Evolutionary conservation across 192 early-diverging fungal genomes (phyloP), one percentile per base, ranked within the genome.

Genomic region (Dimargaris verticillata): DNA sequence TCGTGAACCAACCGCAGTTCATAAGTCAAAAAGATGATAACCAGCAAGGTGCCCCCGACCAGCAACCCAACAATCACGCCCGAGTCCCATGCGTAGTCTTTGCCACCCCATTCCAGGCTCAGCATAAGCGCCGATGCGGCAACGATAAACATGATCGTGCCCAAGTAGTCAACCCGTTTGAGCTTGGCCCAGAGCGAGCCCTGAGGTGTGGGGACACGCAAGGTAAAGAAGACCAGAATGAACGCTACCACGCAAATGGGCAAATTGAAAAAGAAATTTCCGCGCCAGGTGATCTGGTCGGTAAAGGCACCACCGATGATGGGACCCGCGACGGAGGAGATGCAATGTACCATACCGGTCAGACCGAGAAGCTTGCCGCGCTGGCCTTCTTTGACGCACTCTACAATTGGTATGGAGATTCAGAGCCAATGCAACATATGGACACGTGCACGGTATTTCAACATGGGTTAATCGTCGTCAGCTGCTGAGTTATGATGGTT

Each of bases 241-340:
- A 80, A 62, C 11, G 71, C 70, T 11, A 75, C 54, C 2, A 80
- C 68, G 29, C 78, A 66, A 63, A 91, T 54, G 42, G 88, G 88
- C 9, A 92, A 55, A 69, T 88, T 91, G 70, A 91, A 84, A 71
- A 76, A 91, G 64, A 89, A 89, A 54, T 80, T 80, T 68, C 80
- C 81, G 45, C 72, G 71, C 82, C 82, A 83, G n/a, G 67, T 71
- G 57, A 70, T 60, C 17, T 64, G 46, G 46, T 86, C 83, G 3
- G 81, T 78, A 58, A 91, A 84, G 10, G 74, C 75, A 28, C 85
- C 83, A 62, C 86, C 84, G 18, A 88, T 53, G 6, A 89, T 64
- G 18, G 88, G 88, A 1, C 81, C 89, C 29, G 84, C 63, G 15
- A 86, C 79, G 4, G 74, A 77, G 0, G 83, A 70, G 14, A 81